Evolutionary conservation across 2,329 filamentous ascomycete species (phyloP).

Genomic region (Lasiodiplodia gonubiensis): DNA sequence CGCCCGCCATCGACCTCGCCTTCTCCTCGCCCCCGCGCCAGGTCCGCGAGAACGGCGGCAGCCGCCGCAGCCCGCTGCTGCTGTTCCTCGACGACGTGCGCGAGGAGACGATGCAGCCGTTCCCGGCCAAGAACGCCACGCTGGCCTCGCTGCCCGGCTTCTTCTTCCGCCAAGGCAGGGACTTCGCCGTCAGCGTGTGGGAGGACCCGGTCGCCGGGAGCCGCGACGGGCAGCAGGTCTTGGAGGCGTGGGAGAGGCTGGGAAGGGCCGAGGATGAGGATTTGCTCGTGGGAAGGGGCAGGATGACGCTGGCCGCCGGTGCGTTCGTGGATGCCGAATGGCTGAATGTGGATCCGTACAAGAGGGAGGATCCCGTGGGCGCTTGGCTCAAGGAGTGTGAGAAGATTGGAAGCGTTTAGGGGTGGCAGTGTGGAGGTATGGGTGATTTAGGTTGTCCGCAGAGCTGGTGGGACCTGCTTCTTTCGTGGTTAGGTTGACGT

Average conservation of each 20-base stretch:
- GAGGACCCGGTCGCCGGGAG: neutral
- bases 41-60: neutral
- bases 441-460: neutral
- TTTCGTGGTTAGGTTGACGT: too few relatives aligned
- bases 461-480: too few relatives aligned
- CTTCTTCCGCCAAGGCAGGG: neutral
- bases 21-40: neutral
- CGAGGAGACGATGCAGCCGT: slow-evolving; percentile 49
- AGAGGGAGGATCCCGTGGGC: neutral
- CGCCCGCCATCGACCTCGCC: slow-evolving; percentile 30
- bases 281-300: slow-evolving; percentile 8
- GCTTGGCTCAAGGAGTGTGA: slow-evolving; percentile 17
- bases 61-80: slow-evolving; percentile 32
- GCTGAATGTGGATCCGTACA: slow-evolving; percentile 23
- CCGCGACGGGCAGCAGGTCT: neutral
- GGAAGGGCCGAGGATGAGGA: neutral
- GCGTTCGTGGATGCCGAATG: slow-evolving; percentile 13
- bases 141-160: slow-evolving; percentile 3
- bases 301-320: neutral
- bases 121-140: slow-evolving; percentile 37
- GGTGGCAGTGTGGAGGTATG: neutral
- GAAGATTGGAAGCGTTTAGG: neutral
- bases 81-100: slow-evolving; percentile 41
- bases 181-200: slow-evolving; percentile 6
- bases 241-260: slow-evolving; percentile 1